Conservation (phyloP, 139 green algal species). For the Klebsormidium nitens region DNA sequence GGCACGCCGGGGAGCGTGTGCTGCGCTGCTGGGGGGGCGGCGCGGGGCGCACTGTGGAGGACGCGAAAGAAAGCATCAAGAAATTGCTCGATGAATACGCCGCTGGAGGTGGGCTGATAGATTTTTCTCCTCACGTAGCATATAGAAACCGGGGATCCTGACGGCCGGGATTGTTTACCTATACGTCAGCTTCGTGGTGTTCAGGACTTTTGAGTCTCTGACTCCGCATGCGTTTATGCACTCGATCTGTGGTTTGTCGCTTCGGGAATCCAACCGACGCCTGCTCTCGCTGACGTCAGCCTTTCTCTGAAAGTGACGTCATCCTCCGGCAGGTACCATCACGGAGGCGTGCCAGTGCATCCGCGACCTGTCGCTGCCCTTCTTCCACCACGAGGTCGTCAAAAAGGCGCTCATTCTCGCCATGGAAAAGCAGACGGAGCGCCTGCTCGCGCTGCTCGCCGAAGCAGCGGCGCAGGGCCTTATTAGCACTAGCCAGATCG, state of each 20-base stretch:
- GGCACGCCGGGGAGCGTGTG: constrained; percentile 68
- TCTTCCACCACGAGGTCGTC: constrained; percentile 50
- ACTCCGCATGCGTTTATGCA: too few relatives aligned
- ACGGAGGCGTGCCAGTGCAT: constrained; percentile 45
- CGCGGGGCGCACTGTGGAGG: constrained; percentile 32
- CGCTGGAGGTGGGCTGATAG: constrained; percentile 49
- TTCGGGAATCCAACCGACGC: too few relatives aligned
- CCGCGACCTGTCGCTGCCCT: constrained; percentile 35
- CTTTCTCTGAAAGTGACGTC: background rate
- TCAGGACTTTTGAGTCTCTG: too few relatives aligned
- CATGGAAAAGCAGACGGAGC: constrained; percentile 37
- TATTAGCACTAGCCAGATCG: constrained; percentile 43
- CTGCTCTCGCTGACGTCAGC: background rate
- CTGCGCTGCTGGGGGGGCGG: constrained; percentile 70
- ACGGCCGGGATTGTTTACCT: too few relatives aligned
- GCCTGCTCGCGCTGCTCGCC: constrained; percentile 13
- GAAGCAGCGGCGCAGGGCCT: constrained; percentile 14
- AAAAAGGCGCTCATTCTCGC: constrained; percentile 41
- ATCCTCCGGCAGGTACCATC: background rate
- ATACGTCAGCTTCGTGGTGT: too few relatives aligned
- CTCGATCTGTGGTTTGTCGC: too few relatives aligned
- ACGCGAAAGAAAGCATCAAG: constrained; percentile 48
- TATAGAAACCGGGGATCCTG: too few relatives aligned
- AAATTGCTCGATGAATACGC: constrained; percentile 83
- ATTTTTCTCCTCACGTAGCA: too few relatives aligned